A percentile compares a stretch with the other conserved stretches of the same genome.
phyloP scores from a whole-genome alignment of 495 filamentous ascomycete species.

The Aspergillus avenaceus region DNA sequence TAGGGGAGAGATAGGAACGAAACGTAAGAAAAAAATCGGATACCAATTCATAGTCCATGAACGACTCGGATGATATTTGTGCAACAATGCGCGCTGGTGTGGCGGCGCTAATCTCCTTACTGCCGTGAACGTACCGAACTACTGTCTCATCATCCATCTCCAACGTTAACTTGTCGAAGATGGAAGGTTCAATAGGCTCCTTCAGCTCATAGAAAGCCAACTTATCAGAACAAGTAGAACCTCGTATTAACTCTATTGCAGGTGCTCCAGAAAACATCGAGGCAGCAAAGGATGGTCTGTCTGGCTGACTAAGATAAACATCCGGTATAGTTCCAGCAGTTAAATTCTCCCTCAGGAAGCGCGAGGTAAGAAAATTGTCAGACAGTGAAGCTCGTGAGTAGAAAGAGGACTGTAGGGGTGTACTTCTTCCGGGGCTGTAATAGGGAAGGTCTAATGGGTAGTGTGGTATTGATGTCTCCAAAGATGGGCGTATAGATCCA shows the following conservation, averaged over 20 bases:
- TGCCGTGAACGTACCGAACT: constrained; percentile 73
- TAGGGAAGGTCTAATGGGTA: constrained; percentile 80
- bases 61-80: constrained; percentile 94
- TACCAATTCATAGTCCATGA: constrained; percentile 94
- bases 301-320: constrained; percentile 22
- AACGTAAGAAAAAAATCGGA: constrained; percentile 98
- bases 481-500: constrained; percentile 49
- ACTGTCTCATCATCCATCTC: constrained; percentile 73
- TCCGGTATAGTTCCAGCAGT: constrained; percentile 16
- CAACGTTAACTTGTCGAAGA: constrained; percentile 76
- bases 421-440: constrained; percentile 74
- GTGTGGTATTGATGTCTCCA: constrained; percentile 81
- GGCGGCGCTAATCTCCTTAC: constrained; percentile 78
- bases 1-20: constrained; percentile 73
- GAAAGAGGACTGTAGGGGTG: constrained; percentile 73
- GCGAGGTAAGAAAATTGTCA: constrained; percentile 51
- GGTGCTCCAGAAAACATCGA: constrained; percentile 48
- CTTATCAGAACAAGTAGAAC: constrained; percentile 28
- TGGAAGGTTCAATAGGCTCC: constrained; percentile 49
- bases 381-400: constrained; percentile 51
- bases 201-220: constrained; percentile 41
- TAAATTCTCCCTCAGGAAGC: constrained; percentile 26
- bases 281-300: constrained; percentile 33
- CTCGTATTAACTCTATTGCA: constrained; percentile 32
- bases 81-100: constrained; percentile 89